phyloP scores from a whole-genome alignment of 2,329 filamentous ascomycete species.

The Verruconis gallopava region DNA sequence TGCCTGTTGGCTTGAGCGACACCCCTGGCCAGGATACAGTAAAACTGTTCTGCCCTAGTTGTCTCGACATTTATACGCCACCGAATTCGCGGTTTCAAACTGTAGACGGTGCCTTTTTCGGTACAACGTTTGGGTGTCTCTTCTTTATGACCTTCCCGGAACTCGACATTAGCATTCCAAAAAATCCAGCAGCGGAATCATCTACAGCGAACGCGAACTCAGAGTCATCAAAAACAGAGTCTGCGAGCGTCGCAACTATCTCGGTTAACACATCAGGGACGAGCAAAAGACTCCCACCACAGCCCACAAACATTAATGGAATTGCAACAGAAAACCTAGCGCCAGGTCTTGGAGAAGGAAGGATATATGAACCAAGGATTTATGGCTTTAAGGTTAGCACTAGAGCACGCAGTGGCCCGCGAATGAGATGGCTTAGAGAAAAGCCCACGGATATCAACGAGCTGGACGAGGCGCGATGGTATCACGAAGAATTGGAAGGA shows the following conservation, averaged over 20 bases:
- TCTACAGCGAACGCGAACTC: constrained; percentile 19
- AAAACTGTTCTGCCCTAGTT: constrained; percentile 95
- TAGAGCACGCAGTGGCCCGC: constrained; percentile 72
- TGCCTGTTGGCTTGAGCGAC: constrained; percentile 88
- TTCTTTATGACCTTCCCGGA: constrained; percentile 99
- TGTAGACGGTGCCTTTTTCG: constrained; percentile 96
- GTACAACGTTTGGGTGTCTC: constrained; percentile 88
- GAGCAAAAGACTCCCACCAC: constrained; percentile 23
- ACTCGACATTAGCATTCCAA: constrained; percentile 53
- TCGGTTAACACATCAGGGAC: background rate
- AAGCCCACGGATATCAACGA: constrained; percentile 69
- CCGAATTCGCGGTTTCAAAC: constrained; percentile 96
- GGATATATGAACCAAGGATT: constrained; percentile 88
- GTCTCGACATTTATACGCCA: constrained; percentile 91
- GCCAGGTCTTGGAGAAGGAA: constrained; percentile 67
- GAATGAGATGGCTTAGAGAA: constrained; percentile 93
- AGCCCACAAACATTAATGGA: constrained; percentile 60
- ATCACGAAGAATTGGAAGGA: constrained; percentile 22
- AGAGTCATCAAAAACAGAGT: constrained; percentile 21
- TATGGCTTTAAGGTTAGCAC: constrained; percentile 95
- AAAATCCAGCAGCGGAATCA: constrained; percentile 18
- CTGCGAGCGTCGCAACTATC: constrained; percentile 19
- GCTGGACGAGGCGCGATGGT: constrained; percentile 56
- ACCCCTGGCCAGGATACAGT: constrained; percentile 94
- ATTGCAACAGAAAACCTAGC: constrained; percentile 77